phyloP scores from a whole-genome alignment of 495 filamentous ascomycete genomes.

The Lophiostoma macrostomum region DNA sequence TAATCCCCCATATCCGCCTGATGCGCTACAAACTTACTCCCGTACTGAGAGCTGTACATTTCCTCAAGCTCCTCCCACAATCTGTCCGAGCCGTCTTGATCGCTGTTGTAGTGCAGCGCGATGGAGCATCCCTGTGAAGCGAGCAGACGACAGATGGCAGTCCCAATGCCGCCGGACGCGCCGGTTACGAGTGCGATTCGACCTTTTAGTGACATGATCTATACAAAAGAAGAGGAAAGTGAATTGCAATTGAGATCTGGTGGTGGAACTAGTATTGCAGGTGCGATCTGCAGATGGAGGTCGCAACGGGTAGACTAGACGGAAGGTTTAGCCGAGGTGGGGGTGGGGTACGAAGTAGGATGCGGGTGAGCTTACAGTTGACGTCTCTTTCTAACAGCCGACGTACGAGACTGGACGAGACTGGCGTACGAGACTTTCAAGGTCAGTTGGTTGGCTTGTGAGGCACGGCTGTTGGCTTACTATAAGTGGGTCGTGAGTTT shows the following conservation, averaged over 20 bases:
- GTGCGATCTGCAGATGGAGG: too few relatives aligned
- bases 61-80: constrained; percentile 16
- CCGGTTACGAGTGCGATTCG: constrained; percentile 23
- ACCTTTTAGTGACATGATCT: constrained; percentile 9
- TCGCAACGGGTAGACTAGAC: too few relatives aligned
- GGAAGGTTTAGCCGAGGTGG: too few relatives aligned
- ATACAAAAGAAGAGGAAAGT: not conserved
- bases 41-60: not conserved
- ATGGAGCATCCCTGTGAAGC: constrained; percentile 34
- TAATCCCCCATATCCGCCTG: constrained; percentile 41
- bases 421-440: too few relatives aligned
- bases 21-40: constrained; percentile 2
- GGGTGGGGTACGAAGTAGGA: too few relatives aligned
- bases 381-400: too few relatives aligned
- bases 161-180: constrained; percentile 22
- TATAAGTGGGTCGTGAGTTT: too few relatives aligned
- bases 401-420: too few relatives aligned
- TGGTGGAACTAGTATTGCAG: not conserved
- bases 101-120: constrained; percentile 40
- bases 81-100: constrained; percentile 2
- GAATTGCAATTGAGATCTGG: not conserved
- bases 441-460: too few relatives aligned
- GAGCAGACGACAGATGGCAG: constrained; percentile 11
- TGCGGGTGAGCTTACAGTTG: too few relatives aligned
- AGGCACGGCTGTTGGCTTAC: too few relatives aligned